These are phyloP conservation scores for Phytophthora kernoviae DNA, from an alignment of 352 stramenopile species.

Conservation along the genomic window DNA sequence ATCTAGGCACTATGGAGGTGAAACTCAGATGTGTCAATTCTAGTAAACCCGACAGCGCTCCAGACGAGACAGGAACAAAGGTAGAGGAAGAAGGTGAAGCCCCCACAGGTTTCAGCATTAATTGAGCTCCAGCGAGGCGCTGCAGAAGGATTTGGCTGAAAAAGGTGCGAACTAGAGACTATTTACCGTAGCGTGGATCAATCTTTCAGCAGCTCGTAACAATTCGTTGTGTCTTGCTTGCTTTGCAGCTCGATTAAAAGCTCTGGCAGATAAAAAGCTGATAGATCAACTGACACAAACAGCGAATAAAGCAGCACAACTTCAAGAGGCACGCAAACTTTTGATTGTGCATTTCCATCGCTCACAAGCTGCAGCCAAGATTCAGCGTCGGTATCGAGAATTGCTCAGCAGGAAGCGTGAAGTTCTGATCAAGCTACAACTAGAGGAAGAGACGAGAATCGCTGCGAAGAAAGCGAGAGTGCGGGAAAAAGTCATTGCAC, in stretches of 20 bases:
- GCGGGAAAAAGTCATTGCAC: conserved; percentile 39
- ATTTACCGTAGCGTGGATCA: neutral
- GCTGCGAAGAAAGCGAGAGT: conserved; percentile 40
- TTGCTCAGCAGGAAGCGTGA: conserved; percentile 19
- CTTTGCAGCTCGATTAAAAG: conserved; percentile 35
- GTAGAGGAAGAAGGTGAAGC: conserved; percentile 1
- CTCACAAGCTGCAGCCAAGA: conserved; percentile 34
- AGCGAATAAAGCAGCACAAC: conserved; percentile 13
- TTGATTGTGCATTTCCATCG: conserved; percentile 26
- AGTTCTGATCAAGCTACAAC: conserved; percentile 8
- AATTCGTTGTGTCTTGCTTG: neutral
- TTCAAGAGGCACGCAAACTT: conserved; percentile 26
- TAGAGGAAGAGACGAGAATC: conserved; percentile 29
- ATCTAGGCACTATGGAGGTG: conserved; percentile 44
- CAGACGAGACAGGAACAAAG: neutral
- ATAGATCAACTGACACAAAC: conserved; percentile 41
- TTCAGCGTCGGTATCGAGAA: conserved; percentile 41
- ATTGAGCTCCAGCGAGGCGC: conserved; percentile 60
- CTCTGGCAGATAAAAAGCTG: conserved; percentile 43
- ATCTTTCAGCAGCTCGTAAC: neutral
- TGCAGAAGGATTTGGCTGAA: conserved; percentile 48
- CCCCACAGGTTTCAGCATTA: conserved; percentile 46
- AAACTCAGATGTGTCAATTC: conserved; percentile 27
- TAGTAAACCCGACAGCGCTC: neutral
- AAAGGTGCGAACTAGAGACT: conserved; percentile 34